These are phyloP conservation scores for Fusarium zealandicum DNA, from an alignment of 2,329 filamentous ascomycete species.

Conservation along the genomic window DNA sequence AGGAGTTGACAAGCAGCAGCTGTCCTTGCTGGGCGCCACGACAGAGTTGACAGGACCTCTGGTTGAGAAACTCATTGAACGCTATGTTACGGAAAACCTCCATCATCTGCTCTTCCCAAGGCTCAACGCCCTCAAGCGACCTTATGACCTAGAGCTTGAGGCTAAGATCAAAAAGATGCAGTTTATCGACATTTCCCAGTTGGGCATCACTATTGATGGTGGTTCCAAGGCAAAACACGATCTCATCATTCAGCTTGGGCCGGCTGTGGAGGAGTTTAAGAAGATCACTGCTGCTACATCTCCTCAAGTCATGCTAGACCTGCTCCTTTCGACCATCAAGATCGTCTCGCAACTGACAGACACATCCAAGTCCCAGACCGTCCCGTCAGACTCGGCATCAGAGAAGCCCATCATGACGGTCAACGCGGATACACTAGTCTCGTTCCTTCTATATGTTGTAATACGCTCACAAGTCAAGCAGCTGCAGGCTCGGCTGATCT, in stretches of 20 bases:
- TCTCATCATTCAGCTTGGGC: slow-evolving; percentile 76
- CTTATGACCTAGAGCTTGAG: slow-evolving; percentile 88
- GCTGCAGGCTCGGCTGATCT: slow-evolving; percentile 86
- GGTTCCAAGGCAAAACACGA: slow-evolving; percentile 81
- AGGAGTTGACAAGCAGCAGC: slow-evolving; percentile 91
- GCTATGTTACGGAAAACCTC: slow-evolving; percentile 91
- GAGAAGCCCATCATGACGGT: slow-evolving; percentile 67
- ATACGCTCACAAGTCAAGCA: slow-evolving; percentile 89
- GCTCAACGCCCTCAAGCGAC: slow-evolving; percentile 76
- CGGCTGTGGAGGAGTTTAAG: slow-evolving; percentile 87
- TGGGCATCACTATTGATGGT: slow-evolving; percentile 86
- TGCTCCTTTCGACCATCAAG: slow-evolving; percentile 82
- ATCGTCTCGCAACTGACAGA: slow-evolving; percentile 75
- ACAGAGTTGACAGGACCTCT: slow-evolving; percentile 92
- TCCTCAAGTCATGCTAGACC: slow-evolving; percentile 88
- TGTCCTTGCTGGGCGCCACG: slow-evolving; percentile 88
- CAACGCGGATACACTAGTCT: slow-evolving; percentile 92
- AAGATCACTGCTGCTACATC: slow-evolving; percentile 80
- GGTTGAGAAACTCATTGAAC: slow-evolving; percentile 92
- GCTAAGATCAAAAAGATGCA: slow-evolving; percentile 92
- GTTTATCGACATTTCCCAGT: slow-evolving; percentile 90
- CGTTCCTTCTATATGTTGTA: slow-evolving; percentile 87
- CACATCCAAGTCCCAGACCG: slow-evolving; percentile 52
- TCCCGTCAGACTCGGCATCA: slow-evolving; percentile 45
- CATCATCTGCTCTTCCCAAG: slow-evolving; percentile 89